Evolutionary conservation across 1,139 yeast genomes (phyloP), one percentile per base, ranked within the genome.

Genomic region (Taphrina betulina): DNA sequence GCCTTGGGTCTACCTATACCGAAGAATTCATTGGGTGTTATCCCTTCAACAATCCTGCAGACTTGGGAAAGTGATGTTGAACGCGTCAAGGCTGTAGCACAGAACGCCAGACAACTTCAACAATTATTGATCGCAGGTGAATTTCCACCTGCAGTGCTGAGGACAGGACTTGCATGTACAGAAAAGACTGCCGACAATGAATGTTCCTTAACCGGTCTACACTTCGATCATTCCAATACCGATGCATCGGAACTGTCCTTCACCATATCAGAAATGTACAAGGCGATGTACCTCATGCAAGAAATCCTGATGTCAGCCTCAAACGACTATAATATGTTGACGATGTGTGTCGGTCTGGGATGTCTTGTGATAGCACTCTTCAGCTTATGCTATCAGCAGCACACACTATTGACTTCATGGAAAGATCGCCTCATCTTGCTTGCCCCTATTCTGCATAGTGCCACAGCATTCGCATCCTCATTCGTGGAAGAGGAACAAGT

Each of bases 401-500:
- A 59, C 7, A 45, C 41, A 56, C 63, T 36, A 44, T 62, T 3
- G 8, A 62, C 31, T 51, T n/a, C n/a, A n/a, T n/a, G n/a, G n/a
- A n/a, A n/a, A n/a, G n/a, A n/a, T n/a, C n/a, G n/a, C n/a, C n/a
- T n/a, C n/a, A 61, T 22, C 24, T 65, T 22, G 1, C 52, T 68
- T 48, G 64, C 80, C 20, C 73, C 80, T 7, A 60, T 74, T 1
- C 40, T 74, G 0, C 82, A 81, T 64, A 75, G 84, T 0, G 61
- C 75, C 1, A 80, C 83, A 45, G 83, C 85, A 68, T 87, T 88
- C 72, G 96, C 95, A 0, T 86, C 96, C 35, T 87, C 96, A 23
- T 75, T 89, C 61, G 85, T 92, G n/a, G 99, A 92, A 65, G 99
- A 92, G 68, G 99, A 92, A 66, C 95, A 92, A 66, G 96, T 89